Percentiles rank a stretch among this genome's conserved stretches.
Evolutionary conservation across 257 asterid species (phyloP).

Genomic region (Ajuga chamaepitys): DNA sequence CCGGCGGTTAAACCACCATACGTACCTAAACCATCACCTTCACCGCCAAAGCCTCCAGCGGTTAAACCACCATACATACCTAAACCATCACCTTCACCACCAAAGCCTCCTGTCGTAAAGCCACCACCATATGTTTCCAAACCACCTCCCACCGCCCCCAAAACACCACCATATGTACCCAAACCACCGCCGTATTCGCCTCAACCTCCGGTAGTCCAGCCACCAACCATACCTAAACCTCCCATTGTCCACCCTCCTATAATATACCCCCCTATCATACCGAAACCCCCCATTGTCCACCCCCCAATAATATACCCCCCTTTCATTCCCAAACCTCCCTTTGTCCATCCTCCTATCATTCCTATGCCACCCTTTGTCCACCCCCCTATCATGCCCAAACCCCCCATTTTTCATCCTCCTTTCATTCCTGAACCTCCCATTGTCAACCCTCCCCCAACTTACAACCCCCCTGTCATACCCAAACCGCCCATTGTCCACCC

Average conservation of each 20-base stretch:
- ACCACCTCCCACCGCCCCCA: conserved; percentile 16
- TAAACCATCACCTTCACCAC: conserved; percentile 2
- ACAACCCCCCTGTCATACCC: too few species aligned
- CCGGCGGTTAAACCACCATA: too few species aligned
- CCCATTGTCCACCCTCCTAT: background rate
- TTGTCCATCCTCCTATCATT: conserved; percentile 8
- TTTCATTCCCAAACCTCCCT: conserved; percentile 15
- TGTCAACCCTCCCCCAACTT: too few species aligned
- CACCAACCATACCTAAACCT: conserved; percentile 16
- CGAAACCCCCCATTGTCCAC: background rate
- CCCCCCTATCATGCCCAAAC: too few species aligned
- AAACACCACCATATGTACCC: conserved; percentile 14
- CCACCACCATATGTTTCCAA: background rate
- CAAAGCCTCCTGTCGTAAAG: conserved; percentile 5
- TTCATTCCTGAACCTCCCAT: too few species aligned
- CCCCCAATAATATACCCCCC: conserved; percentile 36
- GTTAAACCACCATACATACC: conserved; percentile 2
- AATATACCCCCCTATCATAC: conserved; percentile 20
- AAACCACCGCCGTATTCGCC: background rate
- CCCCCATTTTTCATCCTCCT: too few species aligned
- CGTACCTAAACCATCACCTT: conserved; percentile 4
- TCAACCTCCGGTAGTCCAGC: conserved; percentile 15
- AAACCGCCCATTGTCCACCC: too few species aligned
- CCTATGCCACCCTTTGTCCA: too few species aligned
- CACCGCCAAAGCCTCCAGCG: conserved; percentile 15